Evolutionary conservation across 2,329 filamentous ascomycete genomes (phyloP), one percentile per base, ranked within the genome.

Genomic region (Fusarium protoensiforme): DNA sequence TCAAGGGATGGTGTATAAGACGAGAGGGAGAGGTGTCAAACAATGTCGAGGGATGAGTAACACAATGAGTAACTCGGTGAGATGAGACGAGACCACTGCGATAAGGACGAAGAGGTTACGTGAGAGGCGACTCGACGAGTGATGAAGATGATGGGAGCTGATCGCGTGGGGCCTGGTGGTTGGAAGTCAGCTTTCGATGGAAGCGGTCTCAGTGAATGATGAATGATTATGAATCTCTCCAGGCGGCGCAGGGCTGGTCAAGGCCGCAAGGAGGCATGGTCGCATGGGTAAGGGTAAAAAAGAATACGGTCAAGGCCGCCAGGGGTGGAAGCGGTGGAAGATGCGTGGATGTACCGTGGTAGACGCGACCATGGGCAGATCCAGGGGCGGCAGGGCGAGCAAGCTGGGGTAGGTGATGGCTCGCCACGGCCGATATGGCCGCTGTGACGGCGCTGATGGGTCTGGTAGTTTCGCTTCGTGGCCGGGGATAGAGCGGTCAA

Each of bases 221-320:
- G 58, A 60, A 61, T 41, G 61, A 51, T 56, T 64, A 68, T 53
- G 43, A 60, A 64, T 59, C 53, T 61, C 39, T 43, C 62, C 54
- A 54, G 60, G 63, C 29, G 54, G 66, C 66, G 71, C 48, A 73
- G 67, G 64, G 65, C 33, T 61, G 58, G 48, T 62, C 64, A 61
- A 62, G 72, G 43, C 53, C 62, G 60, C 56, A 64, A 58, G 66
- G 48, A 43, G 58, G 61, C 59, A 62, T 67, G 63, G 48, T 33
- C 59, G 54, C 69, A 78, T 77, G 71, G 74, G 68, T 75, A 69
- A 77, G 75, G 74, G 71, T 64, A 70, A 63, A 70, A 53, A 53
- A 73, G 63, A 54, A 69, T 63, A 74, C 71, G 71, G 71, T 73
- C 65, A 74, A 73, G 61, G 48, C 20, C n/a, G 33, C 48, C 63